Base-by-base conservation (phyloP, 176 grass and related monocot species). In the Melocanna baccifera region DNA sequence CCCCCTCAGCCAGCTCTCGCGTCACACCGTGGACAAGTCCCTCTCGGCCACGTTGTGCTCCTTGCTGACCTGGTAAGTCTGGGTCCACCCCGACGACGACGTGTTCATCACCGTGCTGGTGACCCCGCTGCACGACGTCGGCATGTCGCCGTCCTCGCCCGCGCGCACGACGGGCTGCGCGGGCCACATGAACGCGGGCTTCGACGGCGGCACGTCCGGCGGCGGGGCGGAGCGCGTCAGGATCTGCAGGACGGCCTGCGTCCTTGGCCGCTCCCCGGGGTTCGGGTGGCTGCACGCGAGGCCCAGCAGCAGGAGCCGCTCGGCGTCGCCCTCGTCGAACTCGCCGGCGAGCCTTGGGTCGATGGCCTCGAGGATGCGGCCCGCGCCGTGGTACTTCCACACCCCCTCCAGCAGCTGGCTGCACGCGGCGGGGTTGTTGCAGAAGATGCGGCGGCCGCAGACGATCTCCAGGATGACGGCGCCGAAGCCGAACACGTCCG, bases 271-370 rank as follows among this genome's bases (percentile, higher is more conserved):
- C 73, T 90, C 83, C 45, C 73, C 40, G 9, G 96, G 91, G 85
- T 82, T 92, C 1, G 96, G 96, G 56, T 93, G 93, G 87, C 87
- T 95, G 87, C 96, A 98, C 48, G 93, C 91, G 6, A 98, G 89
- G 5, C 89, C 96, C 62, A 98, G 91, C 26, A 92, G 91, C 50
- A 98, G 86, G 67, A 98, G 87, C 67, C 93, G 82, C 64, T 83
- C 87, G 20, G 89, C 93, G 45, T 98, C 89, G 5, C 5, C 83
- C 15, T 20, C 79, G 37, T 90, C 87, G 80, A 83, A 95, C 40
- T 82, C 71, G 1, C 72, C 85, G 1, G 6, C 68, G 4, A 93
- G 87, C 29, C 85, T 22, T 29, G 25, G 16, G 83, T 98, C 96
- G 3, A 98, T 89, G 26, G 93, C 87, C 2, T 95, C 89, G 2